Evolutionary conservation across 805 yeast species (phyloP).

Genomic region (Candida silvatica): DNA sequence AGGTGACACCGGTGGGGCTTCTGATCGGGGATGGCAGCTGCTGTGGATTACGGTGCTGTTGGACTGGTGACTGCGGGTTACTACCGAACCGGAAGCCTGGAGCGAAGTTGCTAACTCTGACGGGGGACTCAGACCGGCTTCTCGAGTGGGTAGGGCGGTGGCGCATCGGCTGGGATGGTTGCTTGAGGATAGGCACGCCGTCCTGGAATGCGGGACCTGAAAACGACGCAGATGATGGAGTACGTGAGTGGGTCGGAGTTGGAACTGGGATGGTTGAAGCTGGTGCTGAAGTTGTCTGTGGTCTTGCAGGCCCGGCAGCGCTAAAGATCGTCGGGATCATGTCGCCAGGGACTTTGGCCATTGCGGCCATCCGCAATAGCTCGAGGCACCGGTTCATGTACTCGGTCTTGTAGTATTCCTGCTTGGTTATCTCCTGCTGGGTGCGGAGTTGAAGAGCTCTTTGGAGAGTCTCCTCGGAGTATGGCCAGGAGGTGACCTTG

Average conservation of each 20-base stretch:
- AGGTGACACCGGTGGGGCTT: slow-evolving; percentile 7
- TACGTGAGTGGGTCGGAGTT: not conserved
- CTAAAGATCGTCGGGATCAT: slow-evolving; percentile 53
- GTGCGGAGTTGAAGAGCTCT: slow-evolving; percentile 51
- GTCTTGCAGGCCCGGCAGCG: not conserved
- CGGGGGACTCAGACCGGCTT: not conserved
- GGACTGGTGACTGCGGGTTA: slow-evolving; percentile 5
- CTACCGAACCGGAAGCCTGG: slow-evolving; percentile 23
- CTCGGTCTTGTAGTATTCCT: slow-evolving; percentile 66
- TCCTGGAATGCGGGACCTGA: too few species aligned
- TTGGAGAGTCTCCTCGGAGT: slow-evolving; percentile 46
- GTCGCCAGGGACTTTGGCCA: slow-evolving; percentile 54
- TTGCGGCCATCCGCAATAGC: slow-evolving; percentile 51
- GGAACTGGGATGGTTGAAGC: slow-evolving; percentile 7
- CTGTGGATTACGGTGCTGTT: too few species aligned
- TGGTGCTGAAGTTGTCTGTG: slow-evolving; percentile 5
- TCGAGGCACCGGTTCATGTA: slow-evolving; percentile 49
- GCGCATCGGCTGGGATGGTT: not conserved
- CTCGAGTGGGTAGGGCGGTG: not conserved
- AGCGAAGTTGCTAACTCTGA: slow-evolving; percentile 13
- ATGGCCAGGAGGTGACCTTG: slow-evolving; percentile 42
- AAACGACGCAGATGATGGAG: too few species aligned
- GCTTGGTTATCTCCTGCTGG: slow-evolving; percentile 78
- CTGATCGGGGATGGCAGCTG: slow-evolving; percentile 9
- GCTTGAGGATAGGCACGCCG: not conserved